Conservation (phyloP, 2,329 filamentous ascomycete genomes). For the Daldinia sp. region DNA sequence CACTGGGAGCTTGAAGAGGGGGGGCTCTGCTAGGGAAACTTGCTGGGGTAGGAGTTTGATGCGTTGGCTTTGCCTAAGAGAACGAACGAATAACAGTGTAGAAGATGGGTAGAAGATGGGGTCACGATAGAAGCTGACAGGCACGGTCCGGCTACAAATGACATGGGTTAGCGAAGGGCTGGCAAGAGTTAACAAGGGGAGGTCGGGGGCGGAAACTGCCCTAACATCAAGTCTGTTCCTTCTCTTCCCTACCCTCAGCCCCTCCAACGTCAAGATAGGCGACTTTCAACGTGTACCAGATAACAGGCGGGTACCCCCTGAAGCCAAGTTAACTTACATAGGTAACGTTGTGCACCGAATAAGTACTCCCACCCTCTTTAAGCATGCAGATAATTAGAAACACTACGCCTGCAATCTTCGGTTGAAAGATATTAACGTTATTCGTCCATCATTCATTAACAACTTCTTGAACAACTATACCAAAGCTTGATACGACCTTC, state of each 20-base stretch:
- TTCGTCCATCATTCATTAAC: neutral
- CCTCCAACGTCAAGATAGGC: neutral
- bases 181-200: too few species aligned
- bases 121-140: conserved; percentile 36
- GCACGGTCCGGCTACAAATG: conserved; percentile 32
- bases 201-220: conserved; percentile 17
- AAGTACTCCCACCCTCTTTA: too few species aligned
- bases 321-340: neutral
- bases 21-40: conserved; percentile 22
- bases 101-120: conserved; percentile 4
- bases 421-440: neutral
- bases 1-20: conserved; percentile 30
- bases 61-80: conserved; percentile 44
- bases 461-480: neutral
- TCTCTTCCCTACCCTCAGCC: neutral
- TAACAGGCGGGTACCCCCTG: too few species aligned
- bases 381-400: too few species aligned
- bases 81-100: conserved; percentile 35
- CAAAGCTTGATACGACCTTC: conserved; percentile 5
- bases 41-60: conserved; percentile 38
- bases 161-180: conserved; percentile 22
- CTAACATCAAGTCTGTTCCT: neutral
- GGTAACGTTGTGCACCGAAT: neutral
- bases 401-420: neutral
- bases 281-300: too few species aligned